Evolutionary conservation across 2,329 filamentous ascomycete genomes (phyloP).

Genomic region (Pyrenophora teres): DNA sequence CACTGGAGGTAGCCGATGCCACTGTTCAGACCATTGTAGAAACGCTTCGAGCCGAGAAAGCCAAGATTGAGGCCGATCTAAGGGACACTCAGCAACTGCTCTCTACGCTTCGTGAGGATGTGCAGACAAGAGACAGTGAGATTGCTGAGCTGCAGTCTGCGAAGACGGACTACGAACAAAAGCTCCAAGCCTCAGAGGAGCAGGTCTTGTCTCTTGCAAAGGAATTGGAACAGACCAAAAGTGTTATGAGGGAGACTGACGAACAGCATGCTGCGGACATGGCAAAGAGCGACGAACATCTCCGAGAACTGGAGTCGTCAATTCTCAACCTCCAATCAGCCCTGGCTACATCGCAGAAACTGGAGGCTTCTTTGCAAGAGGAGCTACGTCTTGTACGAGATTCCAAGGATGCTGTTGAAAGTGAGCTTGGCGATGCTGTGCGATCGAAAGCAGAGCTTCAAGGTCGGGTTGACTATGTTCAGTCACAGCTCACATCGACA

Average conservation of each 20-base stretch:
- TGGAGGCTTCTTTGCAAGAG: conserved; percentile 18
- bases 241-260: conserved; percentile 21
- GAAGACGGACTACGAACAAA: conserved; percentile 22
- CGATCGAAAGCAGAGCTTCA: conserved; percentile 17
- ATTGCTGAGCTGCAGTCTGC: conserved; percentile 32
- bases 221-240: conserved; percentile 25
- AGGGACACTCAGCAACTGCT: conserved; percentile 23
- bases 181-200: conserved; percentile 28
- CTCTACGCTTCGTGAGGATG: conserved; percentile 24
- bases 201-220: conserved; percentile 21
- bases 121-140: conserved; percentile 27
- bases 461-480: conserved; percentile 9
- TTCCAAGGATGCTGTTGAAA: conserved; percentile 18
- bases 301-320: conserved; percentile 31
- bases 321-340: conserved; percentile 21
- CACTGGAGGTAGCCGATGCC: conserved; percentile 23
- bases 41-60: conserved; percentile 24
- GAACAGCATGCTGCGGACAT: conserved; percentile 15
- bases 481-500: conserved; percentile 5
- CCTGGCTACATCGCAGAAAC: conserved; percentile 22
- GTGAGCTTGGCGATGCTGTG: conserved; percentile 11
- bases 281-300: conserved; percentile 23
- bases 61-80: conserved; percentile 27
- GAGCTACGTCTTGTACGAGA: conserved; percentile 19
- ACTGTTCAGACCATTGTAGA: conserved; percentile 26